Evolutionary conservation across 768 basidiomycete genomes (phyloP).

Genomic region (Mycena pura): DNA sequence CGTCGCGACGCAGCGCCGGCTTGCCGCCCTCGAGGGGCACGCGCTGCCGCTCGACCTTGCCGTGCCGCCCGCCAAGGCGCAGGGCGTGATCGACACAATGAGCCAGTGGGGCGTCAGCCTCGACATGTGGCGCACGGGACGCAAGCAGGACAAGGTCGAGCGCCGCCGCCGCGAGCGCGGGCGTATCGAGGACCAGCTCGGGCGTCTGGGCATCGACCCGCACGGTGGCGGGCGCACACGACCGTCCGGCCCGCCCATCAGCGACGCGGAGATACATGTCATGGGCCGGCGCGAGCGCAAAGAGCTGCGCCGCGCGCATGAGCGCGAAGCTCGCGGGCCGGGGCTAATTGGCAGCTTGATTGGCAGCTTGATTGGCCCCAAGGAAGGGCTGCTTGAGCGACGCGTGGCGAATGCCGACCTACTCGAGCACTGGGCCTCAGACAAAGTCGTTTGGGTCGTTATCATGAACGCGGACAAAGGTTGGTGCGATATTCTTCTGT

Average conservation of each 20-base stretch:
- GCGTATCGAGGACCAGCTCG: conserved; percentile 4
- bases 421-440: conserved; percentile 30
- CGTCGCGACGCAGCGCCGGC: conserved; percentile 26
- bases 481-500: conserved; percentile 1
- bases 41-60: conserved; percentile 26
- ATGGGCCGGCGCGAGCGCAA: conserved; percentile 14
- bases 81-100: conserved; percentile 29
- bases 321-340: neutral
- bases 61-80: conserved; percentile 31
- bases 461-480: conserved; percentile 31
- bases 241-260: too few species aligned
- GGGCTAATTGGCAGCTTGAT: conserved; percentile 3
- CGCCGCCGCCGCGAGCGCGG: conserved; percentile 23
- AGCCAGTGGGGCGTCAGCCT: conserved; percentile 26
- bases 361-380: conserved; percentile 4
- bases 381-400: conserved; percentile 20
- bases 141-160: conserved; percentile 24
- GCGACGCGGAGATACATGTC: neutral
- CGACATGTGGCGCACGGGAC: conserved; percentile 20
- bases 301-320: conserved; percentile 5
- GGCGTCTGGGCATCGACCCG: neutral
- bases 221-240: too few species aligned
- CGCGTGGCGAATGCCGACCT: conserved; percentile 30
- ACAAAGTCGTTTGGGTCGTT: conserved; percentile 31
- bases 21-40: conserved; percentile 28